Percentiles rank a stretch among this genome's conserved stretches.
phyloP scores from a whole-genome alignment of 805 yeast genomes.

The Candida broadrunensis region DNA sequence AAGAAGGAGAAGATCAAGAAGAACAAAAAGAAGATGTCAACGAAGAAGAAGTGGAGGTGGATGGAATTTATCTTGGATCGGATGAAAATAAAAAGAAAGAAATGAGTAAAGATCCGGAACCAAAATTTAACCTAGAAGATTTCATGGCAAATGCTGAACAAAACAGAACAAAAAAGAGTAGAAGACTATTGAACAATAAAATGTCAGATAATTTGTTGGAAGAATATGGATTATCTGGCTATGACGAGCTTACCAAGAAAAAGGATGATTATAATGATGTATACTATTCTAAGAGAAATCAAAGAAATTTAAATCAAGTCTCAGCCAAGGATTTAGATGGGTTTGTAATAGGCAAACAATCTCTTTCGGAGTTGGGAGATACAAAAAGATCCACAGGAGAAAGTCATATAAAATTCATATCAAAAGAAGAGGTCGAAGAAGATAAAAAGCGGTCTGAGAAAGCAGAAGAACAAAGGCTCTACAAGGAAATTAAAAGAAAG shows the following conservation, averaged over 20 bases:
- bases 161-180: slow-evolving; percentile 14
- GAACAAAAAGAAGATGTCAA: slow-evolving; percentile 5
- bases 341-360: slow-evolving; percentile 30
- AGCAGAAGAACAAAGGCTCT: slow-evolving; percentile 25
- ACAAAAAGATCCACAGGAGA: background rate
- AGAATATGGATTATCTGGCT: slow-evolving; percentile 37
- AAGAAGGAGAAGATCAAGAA: slow-evolving; percentile 8
- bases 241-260: slow-evolving; percentile 23
- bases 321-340: slow-evolving; percentile 30
- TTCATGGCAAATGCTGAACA: slow-evolving; percentile 16
- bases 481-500: slow-evolving; percentile 24
- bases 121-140: slow-evolving; percentile 18
- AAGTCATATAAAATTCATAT: slow-evolving; percentile 14
- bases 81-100: slow-evolving; percentile 8
- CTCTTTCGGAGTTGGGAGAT: slow-evolving; percentile 4
- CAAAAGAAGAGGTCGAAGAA: slow-evolving; percentile 24
- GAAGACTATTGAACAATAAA: slow-evolving; percentile 29
- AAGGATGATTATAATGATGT: slow-evolving; percentile 25
- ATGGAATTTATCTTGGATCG: slow-evolving; percentile 39
- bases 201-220: slow-evolving; percentile 30
- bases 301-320: slow-evolving; percentile 19
- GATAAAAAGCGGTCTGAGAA: slow-evolving; percentile 19
- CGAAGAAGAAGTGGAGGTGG: slow-evolving; percentile 13
- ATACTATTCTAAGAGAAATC: slow-evolving; percentile 13
- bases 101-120: background rate